phyloP scores from a whole-genome alignment of 495 filamentous ascomycete species.

The Daldinia bambusicola region DNA sequence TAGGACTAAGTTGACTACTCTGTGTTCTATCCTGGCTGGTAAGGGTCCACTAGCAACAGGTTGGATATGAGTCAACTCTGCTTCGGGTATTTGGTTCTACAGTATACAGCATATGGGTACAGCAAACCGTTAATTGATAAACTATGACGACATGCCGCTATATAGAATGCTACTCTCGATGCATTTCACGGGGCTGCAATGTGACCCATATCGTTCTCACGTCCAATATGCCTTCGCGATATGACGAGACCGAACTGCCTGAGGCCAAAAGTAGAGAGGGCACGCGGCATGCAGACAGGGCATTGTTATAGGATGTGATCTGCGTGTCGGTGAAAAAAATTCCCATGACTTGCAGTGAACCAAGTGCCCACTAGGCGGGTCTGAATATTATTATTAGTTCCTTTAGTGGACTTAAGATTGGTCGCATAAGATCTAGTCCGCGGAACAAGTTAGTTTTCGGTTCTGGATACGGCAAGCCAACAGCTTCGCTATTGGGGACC shows the following conservation, averaged over 20 bases:
- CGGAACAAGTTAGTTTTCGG: conserved; percentile 18
- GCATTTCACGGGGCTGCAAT: conserved; percentile 33
- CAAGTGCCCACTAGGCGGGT: conserved; percentile 27
- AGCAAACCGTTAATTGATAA: conserved; percentile 31
- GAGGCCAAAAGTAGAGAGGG: conserved; percentile 26
- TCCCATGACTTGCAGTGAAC: conserved; percentile 43
- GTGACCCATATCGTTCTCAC: conserved; percentile 31
- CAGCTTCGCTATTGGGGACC: conserved; percentile 21
- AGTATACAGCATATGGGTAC: neutral
- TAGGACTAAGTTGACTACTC: conserved; percentile 10
- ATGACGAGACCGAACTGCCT: conserved; percentile 32
- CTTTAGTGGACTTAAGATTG: conserved; percentile 26
- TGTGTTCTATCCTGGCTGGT: conserved; percentile 13
- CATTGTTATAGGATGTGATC: conserved; percentile 36
- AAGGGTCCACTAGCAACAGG: conserved; percentile 28
- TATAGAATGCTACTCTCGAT: conserved; percentile 31
- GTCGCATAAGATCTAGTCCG: conserved; percentile 36
- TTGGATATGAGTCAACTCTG: conserved; percentile 26
- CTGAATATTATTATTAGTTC: conserved; percentile 41
- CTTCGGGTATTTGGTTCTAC: conserved; percentile 26
- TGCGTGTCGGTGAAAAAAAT: conserved; percentile 44
- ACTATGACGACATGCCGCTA: conserved; percentile 39
- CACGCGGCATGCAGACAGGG: conserved; percentile 34
- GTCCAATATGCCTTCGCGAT: conserved; percentile 32
- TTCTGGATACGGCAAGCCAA: conserved; percentile 38